Conservation (phyloP, 768 basidiomycete genomes). For the Termitomyces sp. region DNA sequence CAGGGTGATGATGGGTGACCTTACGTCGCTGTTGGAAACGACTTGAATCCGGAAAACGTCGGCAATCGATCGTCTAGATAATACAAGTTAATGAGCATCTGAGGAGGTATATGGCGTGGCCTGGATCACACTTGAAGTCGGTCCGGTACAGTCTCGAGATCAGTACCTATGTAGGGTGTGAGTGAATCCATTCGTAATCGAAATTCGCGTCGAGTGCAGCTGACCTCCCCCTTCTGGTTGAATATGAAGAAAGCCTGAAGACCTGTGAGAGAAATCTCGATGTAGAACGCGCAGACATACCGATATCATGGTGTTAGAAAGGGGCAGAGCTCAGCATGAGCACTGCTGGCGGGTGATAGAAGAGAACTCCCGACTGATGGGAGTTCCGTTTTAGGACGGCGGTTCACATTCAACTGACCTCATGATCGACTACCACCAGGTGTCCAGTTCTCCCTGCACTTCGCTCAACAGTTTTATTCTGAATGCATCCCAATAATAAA, state of each 20-base stretch:
- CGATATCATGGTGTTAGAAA: slow-evolving; percentile 28
- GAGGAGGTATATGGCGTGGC: neutral
- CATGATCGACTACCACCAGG: slow-evolving; percentile 6
- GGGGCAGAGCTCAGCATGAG: slow-evolving; percentile 4
- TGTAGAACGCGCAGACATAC: slow-evolving; percentile 16
- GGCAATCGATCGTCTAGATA: slow-evolving; percentile 84
- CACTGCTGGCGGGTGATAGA: slow-evolving; percentile 3
- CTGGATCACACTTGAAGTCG: slow-evolving; percentile 84
- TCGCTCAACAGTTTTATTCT: neutral
- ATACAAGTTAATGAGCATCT: slow-evolving; percentile 1
- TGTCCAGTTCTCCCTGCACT: neutral
- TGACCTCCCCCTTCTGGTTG: slow-evolving; percentile 98
- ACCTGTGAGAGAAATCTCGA: neutral
- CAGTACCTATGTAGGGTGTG: slow-evolving; percentile 60
- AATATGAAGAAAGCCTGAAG: slow-evolving; percentile 95
- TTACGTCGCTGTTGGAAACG: slow-evolving; percentile 94
- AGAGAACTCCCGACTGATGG: slow-evolving; percentile 3
- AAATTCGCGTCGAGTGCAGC: slow-evolving; percentile 21
- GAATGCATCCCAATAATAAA: neutral
- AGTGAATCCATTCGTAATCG: slow-evolving; percentile 6
- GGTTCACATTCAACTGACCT: slow-evolving; percentile 1
- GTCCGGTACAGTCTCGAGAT: slow-evolving; percentile 95
- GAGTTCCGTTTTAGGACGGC: slow-evolving; percentile 11
- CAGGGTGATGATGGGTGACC: slow-evolving; percentile 95
- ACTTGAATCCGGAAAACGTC: slow-evolving; percentile 99